A percentile compares a stretch with the other conserved stretches of the same genome.
These are phyloP conservation scores for Rhododendron williamsianum DNA, from an alignment of 148 eudicot genomes.

Conservation along the genomic window DNA sequence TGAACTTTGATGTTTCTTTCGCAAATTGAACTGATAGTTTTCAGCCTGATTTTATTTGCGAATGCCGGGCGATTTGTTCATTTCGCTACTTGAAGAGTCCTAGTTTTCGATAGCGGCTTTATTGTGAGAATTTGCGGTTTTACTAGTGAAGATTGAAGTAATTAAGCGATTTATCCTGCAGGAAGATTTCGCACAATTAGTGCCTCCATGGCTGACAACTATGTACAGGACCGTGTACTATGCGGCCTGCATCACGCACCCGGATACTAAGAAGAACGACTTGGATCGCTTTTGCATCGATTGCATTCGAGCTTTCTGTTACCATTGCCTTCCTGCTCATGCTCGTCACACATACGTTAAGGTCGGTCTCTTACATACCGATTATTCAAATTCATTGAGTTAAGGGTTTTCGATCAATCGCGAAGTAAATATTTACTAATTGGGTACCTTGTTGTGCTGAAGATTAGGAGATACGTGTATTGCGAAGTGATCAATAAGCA, in stretches of 20 bases:
- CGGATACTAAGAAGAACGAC: background rate
- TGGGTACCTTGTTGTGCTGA: background rate
- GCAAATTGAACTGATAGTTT: too few relatives aligned
- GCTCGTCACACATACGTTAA: background rate
- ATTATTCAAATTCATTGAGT: background rate
- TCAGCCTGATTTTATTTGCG: too few relatives aligned
- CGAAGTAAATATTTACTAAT: background rate
- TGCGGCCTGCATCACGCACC: background rate
- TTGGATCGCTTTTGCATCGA: conserved; percentile 7
- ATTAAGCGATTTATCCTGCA: background rate
- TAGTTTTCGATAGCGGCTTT: too few relatives aligned
- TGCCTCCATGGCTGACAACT: conserved; percentile 1
- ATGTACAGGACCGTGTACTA: background rate
- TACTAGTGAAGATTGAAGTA: background rate
- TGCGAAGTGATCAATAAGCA: conserved; percentile 8
- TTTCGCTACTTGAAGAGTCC: background rate
- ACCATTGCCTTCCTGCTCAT: background rate
- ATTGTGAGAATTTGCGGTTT: background rate
- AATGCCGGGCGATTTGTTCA: too few relatives aligned
- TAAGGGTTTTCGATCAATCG: background rate
- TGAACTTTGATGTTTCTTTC: background rate
- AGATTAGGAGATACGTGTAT: conserved; percentile 10
- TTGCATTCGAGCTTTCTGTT: background rate
- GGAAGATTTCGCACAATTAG: background rate
- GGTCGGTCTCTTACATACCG: background rate